phyloP scores from a whole-genome alignment of 306 rosid species.

The Trifolium pratense region DNA sequence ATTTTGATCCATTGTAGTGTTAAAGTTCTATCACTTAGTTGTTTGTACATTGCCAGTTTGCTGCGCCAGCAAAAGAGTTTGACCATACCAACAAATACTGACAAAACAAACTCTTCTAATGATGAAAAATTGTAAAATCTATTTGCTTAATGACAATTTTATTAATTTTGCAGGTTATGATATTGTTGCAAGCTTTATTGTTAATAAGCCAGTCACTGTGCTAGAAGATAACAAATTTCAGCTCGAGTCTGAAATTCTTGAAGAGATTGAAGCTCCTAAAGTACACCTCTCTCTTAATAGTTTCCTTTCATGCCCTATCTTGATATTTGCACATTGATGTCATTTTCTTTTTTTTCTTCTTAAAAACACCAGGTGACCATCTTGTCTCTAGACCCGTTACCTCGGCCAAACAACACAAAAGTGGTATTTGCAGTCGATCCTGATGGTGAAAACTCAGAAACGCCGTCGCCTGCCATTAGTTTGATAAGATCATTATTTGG shows the following conservation, averaged over 20 bases:
- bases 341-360: slow-evolving; percentile 26
- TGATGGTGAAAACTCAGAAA: slow-evolving; percentile 49
- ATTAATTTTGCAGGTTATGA: slow-evolving; percentile 63
- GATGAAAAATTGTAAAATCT: slow-evolving; percentile 17
- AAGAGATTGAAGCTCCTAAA: slow-evolving; percentile 62
- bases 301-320: slow-evolving; percentile 26
- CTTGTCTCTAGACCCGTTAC: slow-evolving; percentile 60
- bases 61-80: slow-evolving; percentile 8
- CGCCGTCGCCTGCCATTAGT: slow-evolving; percentile 59
- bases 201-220: slow-evolving; percentile 60
- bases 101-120: slow-evolving; percentile 12
- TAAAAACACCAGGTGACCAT: slow-evolving; percentile 67
- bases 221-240: slow-evolving; percentile 63
- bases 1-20: neutral
- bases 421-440: slow-evolving; percentile 74
- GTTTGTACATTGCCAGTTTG: slow-evolving; percentile 24
- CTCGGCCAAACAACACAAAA: slow-evolving; percentile 60
- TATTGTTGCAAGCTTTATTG: slow-evolving; percentile 74
- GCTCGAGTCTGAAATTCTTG: slow-evolving; percentile 67
- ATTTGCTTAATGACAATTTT: slow-evolving; percentile 19
- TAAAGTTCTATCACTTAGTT: slow-evolving; percentile 25
- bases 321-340: slow-evolving; percentile 32
- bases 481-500: slow-evolving; percentile 56
- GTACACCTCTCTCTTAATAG: slow-evolving; percentile 50
- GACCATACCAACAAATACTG: neutral